A percentile compares a stretch with the other conserved stretches of the same genome.
Conservation (phyloP, 352 stramenopile species). For the Globisporangium yorkense region DNA sequence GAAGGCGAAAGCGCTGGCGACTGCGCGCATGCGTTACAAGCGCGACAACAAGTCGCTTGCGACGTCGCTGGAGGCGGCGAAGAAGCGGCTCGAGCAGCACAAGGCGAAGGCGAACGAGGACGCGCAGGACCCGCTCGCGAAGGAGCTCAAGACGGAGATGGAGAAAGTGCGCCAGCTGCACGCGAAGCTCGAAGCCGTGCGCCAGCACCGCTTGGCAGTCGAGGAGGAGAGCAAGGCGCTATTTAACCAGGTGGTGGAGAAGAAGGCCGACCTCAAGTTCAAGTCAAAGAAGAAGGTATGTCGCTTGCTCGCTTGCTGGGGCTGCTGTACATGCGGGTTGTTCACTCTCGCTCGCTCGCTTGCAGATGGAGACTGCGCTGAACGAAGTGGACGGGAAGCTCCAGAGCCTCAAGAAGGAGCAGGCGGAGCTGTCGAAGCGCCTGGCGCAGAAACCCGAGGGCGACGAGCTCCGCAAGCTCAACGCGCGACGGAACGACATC, state of each 20-base stretch:
- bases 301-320: not conserved
- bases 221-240: slow-evolving; percentile 88
- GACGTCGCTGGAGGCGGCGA: slow-evolving; percentile 67
- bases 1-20: slow-evolving; percentile 82
- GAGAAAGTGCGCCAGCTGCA: slow-evolving; percentile 81
- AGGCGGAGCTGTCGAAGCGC: slow-evolving; percentile 70
- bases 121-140: slow-evolving; percentile 67
- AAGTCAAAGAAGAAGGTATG: slow-evolving; percentile 83
- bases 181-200: slow-evolving; percentile 79
- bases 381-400: slow-evolving; percentile 82
- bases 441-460: slow-evolving; percentile 69
- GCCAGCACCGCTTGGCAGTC: slow-evolving; percentile 78
- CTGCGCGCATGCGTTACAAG: slow-evolving; percentile 87
- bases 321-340: not conserved
- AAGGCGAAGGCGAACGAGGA: slow-evolving; percentile 71
- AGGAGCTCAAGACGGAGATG: slow-evolving; percentile 82
- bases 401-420: slow-evolving; percentile 74
- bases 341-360: not conserved
- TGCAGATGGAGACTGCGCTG: slow-evolving; percentile 62
- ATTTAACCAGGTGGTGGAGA: slow-evolving; percentile 87
- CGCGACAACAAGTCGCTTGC: slow-evolving; percentile 82
- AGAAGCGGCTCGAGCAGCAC: slow-evolving; percentile 78
- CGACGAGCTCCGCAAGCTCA: slow-evolving; percentile 78
- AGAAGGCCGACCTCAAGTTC: slow-evolving; percentile 86
- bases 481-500: slow-evolving; percentile 78